These are phyloP conservation scores for Amanita exitialis DNA, from an alignment of 768 basidiomycete species.

Conservation along the genomic window DNA sequence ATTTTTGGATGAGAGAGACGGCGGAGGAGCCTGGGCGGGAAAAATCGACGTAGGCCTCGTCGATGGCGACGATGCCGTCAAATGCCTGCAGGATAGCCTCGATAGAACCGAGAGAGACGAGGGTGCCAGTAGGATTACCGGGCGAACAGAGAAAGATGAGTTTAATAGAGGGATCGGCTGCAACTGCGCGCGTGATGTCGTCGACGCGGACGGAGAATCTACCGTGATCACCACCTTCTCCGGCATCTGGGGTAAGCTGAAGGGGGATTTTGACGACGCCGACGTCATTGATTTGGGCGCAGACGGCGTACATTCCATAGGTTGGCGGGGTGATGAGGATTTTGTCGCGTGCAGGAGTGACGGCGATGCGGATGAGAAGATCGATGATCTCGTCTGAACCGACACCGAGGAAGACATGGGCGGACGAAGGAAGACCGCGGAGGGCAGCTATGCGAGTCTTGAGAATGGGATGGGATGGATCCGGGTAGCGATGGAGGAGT, in stretches of 20 bases:
- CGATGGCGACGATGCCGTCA: conserved; percentile 88
- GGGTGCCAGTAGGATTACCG: conserved; percentile 92
- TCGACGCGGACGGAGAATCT: conserved; percentile 69
- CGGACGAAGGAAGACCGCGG: conserved; percentile 50
- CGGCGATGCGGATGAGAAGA: conserved; percentile 83
- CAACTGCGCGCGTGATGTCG: conserved; percentile 64
- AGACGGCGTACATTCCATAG: conserved; percentile 96
- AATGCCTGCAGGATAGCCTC: conserved; percentile 71
- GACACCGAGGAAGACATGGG: conserved; percentile 88
- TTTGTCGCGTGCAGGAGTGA: conserved; percentile 69
- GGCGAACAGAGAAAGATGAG: conserved; percentile 94
- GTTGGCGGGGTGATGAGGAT: conserved; percentile 90
- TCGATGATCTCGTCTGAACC: conserved; percentile 98
- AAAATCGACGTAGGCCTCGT: conserved; percentile 98
- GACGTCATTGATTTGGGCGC: conserved; percentile 92
- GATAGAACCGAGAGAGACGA: conserved; percentile 64
- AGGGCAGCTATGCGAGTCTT: conserved; percentile 68
- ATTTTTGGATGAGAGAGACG: conserved; percentile 62
- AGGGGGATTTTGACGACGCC: conserved; percentile 71
- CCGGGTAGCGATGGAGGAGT: conserved; percentile 82
- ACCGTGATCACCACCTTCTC: conserved; percentile 66
- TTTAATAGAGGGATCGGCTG: conserved; percentile 71
- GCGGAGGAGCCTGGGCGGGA: conserved; percentile 54
- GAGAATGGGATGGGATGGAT: conserved; percentile 76
- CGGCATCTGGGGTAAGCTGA: conserved; percentile 42